Conservation (phyloP, 371 early-diverging fungal genomes). For the Mucor piriformis region DNA sequence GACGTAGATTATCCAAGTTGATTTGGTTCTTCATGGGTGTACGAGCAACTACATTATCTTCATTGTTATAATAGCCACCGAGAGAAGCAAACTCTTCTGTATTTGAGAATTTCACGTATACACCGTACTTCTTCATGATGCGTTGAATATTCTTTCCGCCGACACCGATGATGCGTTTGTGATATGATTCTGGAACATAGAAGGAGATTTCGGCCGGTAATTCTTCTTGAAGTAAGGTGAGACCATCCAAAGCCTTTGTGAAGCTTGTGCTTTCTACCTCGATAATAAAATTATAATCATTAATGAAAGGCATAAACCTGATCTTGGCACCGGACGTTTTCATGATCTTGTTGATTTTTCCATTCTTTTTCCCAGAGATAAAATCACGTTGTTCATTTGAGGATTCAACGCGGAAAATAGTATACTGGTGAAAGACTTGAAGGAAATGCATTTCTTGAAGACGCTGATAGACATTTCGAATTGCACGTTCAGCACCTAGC, state of each 20-base stretch:
- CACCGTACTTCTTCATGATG: constrained; percentile 93
- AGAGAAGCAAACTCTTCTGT: constrained; percentile 71
- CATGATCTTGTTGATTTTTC: constrained; percentile 86
- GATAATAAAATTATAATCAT: constrained; percentile 74
- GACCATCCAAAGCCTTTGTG: constrained; percentile 61
- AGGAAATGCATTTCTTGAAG: constrained; percentile 54
- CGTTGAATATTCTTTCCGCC: constrained; percentile 91
- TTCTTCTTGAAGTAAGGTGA: constrained; percentile 73
- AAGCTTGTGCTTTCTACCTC: constrained; percentile 59
- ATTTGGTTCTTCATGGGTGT: constrained; percentile 78
- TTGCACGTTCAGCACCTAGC: constrained; percentile 60
- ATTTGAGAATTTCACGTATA: constrained; percentile 89
- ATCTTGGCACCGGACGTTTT: constrained; percentile 68
- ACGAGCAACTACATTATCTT: constrained; percentile 81
- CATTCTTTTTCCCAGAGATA: constrained; percentile 90
- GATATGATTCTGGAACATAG: constrained; percentile 81
- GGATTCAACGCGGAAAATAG: constrained; percentile 60
- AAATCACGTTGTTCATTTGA: constrained; percentile 81
- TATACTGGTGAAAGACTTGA: constrained; percentile 43
- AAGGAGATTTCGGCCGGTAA: constrained; percentile 83
- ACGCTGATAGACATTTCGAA: constrained; percentile 60
- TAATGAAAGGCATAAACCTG: constrained; percentile 48
- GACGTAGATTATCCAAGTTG: constrained; percentile 66
- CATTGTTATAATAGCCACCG: constrained; percentile 76
- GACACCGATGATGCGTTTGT: constrained; percentile 93